Percentiles rank a stretch among this genome's conserved stretches.
Evolutionary conservation across 75 land plant genomes (phyloP).

Genomic region (Chamaecyparis obtusa): DNA sequence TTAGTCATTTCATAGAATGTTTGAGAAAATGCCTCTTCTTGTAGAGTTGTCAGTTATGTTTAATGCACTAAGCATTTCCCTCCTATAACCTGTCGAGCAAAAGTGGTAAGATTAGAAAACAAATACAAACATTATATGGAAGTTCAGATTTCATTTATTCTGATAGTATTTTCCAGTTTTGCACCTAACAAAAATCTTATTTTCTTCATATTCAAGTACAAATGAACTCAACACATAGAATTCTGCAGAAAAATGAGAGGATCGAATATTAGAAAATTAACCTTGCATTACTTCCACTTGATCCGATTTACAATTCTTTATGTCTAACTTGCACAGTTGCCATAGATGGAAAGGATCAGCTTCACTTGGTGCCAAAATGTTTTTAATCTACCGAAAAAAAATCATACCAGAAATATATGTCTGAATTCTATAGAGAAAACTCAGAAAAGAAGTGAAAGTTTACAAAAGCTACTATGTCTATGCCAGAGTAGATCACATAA

Average conservation of each 20-base stretch:
- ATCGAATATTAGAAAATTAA: background rate
- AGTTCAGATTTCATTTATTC: background rate
- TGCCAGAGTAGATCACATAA: background rate
- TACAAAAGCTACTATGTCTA: background rate
- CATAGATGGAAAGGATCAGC: background rate
- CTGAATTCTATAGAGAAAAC: background rate
- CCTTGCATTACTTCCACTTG: slow-evolving; percentile 11
- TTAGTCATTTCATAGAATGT: background rate
- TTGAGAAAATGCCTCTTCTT: slow-evolving; percentile 13
- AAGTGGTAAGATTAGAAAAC: background rate
- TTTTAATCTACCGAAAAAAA: background rate
- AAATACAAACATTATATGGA: background rate
- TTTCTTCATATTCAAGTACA: background rate
- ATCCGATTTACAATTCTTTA: background rate
- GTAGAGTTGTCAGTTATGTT: background rate
- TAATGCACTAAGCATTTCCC: background rate
- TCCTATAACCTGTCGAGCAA: background rate
- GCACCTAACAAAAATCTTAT: background rate
- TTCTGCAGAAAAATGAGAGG: background rate
- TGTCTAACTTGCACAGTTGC: slow-evolving; percentile 14
- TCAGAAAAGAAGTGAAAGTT: background rate
- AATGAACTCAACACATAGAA: background rate
- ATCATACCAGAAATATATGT: background rate
- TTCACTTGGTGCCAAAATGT: slow-evolving; percentile 36
- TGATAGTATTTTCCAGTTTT: background rate